Conservation (phyloP, 2,329 filamentous ascomycete species). For the Onygenales sp. region DNA sequence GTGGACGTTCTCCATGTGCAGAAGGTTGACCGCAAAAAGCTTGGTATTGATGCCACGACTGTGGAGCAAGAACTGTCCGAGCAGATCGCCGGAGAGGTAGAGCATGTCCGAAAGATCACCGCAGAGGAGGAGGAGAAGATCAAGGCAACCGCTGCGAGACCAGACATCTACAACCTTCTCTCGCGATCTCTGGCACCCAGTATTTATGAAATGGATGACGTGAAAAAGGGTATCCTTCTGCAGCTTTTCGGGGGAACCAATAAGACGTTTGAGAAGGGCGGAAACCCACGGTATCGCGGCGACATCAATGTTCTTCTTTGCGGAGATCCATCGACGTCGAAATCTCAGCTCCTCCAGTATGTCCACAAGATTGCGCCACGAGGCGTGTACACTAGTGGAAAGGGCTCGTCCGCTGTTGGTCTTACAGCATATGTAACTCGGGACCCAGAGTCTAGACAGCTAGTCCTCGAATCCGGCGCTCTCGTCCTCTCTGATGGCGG, state of each 20-base stretch:
- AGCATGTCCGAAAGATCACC: constrained; percentile 73
- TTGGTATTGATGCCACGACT: constrained; percentile 84
- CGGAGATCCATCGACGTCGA: constrained; percentile 91
- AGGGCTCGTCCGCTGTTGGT: constrained; percentile 67
- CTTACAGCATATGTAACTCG: constrained; percentile 68
- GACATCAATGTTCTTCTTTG: constrained; percentile 97
- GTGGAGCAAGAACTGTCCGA: constrained; percentile 75
- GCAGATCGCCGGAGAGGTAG: constrained; percentile 58
- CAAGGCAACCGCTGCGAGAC: constrained; percentile 63
- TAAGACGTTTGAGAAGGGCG: constrained; percentile 94
- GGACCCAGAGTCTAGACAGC: constrained; percentile 62
- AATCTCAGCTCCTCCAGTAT: constrained; percentile 89
- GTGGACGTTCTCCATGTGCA: constrained; percentile 92
- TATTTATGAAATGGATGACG: constrained; percentile 95
- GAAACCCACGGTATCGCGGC: constrained; percentile 87
- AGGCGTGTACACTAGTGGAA: constrained; percentile 67
- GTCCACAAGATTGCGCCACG: constrained; percentile 96
- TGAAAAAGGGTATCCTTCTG: constrained; percentile 95
- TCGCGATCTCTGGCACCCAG: constrained; percentile 86
- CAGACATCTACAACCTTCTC: constrained; percentile 88
- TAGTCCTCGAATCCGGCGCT: constrained; percentile 66
- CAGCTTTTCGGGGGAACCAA: constrained; percentile 97
- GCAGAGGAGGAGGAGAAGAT: constrained; percentile 88
- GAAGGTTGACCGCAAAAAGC: constrained; percentile 88
- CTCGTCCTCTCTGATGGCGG: constrained; percentile 65